Conservation (phyloP, 2,329 filamentous ascomycete species). For the Diaporthe citriasiana region DNA sequence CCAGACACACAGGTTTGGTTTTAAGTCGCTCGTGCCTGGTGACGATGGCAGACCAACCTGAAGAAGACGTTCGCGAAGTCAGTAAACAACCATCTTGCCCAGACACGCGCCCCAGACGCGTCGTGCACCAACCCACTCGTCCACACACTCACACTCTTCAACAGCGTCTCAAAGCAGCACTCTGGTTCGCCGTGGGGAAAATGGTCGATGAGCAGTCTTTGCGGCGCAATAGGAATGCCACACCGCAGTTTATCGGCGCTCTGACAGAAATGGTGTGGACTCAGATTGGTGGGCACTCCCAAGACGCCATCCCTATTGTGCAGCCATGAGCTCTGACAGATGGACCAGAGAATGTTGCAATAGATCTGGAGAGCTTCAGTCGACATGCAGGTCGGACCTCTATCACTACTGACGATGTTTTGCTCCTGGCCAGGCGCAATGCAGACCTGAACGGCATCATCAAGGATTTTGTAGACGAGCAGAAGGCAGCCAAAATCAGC, state of each 20-base stretch:
- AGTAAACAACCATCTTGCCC: conserved; percentile 12
- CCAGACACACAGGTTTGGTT: background rate
- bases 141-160: background rate
- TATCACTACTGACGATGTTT: conserved; percentile 87
- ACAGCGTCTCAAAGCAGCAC: conserved; percentile 84
- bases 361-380: conserved; percentile 69
- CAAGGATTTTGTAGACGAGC: conserved; percentile 74
- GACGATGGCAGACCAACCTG: conserved; percentile 50
- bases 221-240: conserved; percentile 83
- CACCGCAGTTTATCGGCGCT: conserved; percentile 90
- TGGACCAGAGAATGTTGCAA: conserved; percentile 67
- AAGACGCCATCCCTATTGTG: background rate
- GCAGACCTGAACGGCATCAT: conserved; percentile 86
- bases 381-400: conserved; percentile 86
- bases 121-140: background rate
- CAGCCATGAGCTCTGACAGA: background rate
- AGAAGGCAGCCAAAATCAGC: conserved; percentile 60
- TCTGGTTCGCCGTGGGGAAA: conserved; percentile 88
- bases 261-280: conserved; percentile 90
- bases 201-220: conserved; percentile 90
- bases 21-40: background rate
- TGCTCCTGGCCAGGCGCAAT: conserved; percentile 89
- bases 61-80: conserved; percentile 52
- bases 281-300: conserved; percentile 77
- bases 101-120: conserved; percentile 28